Evolutionary conservation across 306 rosid species (phyloP), one percentile per base, ranked within the genome.

Genomic region (Hylodesmum podocarpum): DNA sequence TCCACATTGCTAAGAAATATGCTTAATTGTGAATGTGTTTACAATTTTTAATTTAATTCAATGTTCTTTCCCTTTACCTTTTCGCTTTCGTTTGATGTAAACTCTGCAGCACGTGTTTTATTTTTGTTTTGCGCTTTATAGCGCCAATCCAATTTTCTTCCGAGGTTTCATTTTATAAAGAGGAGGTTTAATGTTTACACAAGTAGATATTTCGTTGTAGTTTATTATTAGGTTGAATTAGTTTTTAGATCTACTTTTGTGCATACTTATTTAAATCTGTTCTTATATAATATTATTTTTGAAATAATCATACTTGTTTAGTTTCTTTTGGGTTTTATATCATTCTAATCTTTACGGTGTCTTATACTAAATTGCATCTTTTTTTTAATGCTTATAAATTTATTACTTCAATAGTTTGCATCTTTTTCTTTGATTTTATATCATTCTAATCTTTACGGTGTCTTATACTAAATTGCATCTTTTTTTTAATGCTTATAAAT

Each of bases 1-100:
- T 24, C 22, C 47, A 58, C 84, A 46, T 25, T 67, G 21, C 64
- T 6, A 58, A 43, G 50, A 66, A 71, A 73, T 44, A 8, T 57
- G 80, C 34, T 61, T 4, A 41, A 73, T 47, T 73, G 28, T 73
- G 36, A n/a, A 10, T 29, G 0, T 25, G 39, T 49, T 72, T 37
- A 50, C 28, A n/a, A 3, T 6, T 27, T 79, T 70, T 47, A 44
- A 34, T n/a, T 46, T 28, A 33, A 21, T 16, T 29, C 64, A 59
- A n/a, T 78, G 15, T 13, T 4, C 21, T 67, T 67, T 16, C 2
- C 12, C 31, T 33, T 5, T 1, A 33, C 6, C 37, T 0, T 33
- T 1, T 33, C 4, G 5, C 8, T 40, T 41, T 21, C 39, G n/a
- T 21, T 55, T 41, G 4, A 13, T 21, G 4, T 13, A 24, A 16